Evolutionary conservation across 495 filamentous ascomycete species (phyloP), one percentile per base, ranked within the genome.

Genomic region (Penicillium manginii): DNA sequence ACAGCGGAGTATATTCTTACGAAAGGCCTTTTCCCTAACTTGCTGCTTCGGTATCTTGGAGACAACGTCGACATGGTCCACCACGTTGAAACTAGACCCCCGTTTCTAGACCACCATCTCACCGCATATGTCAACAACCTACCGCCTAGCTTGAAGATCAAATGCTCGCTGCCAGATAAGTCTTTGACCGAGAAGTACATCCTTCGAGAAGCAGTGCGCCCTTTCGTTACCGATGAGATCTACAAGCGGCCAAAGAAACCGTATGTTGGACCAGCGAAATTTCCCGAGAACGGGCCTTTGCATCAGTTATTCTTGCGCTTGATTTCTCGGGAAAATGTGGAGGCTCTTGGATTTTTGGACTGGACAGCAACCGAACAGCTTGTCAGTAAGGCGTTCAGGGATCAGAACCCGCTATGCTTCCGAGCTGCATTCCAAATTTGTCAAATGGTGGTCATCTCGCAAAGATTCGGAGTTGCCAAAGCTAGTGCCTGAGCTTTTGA

Each of bases 41-140:
- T 72, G 18, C 58, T 82, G 14, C 73, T 83, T 2, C 71, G 75
- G 0, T 76, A 64, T 51, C 62, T 80, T 0, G 79, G 80, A 22
- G 81, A 85, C 58, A 76, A 78, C 17, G 74, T 71, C 29, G 81
- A 84, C 49, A 84, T 84, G 80, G 77, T 72, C 11, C 72, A 84
- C 56, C 68, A 65, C 19, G 61, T 83, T 48, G 81, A 84, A 60
- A 71, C 63, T 2, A 68, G 80, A 1, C 69, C 77, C 8, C 79
- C 82, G 1, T 83, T 83, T 58, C 71, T 84, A 7, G 81, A 85
- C 55, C 81, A 83, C 54, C 62, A 74, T 5, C 61, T 84, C 3
- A 75, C 78, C 3, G 77, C 81, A 57, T 83, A 78, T 54, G 73
- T 74, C 18, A 81, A 81, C 55, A 40, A 47, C 1, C 63, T 83